Evolutionary conservation across 2,329 filamentous ascomycete species (phyloP), one percentile per base, ranked within the genome.

Genomic region (Paraphaeosphaeria minitans): DNA sequence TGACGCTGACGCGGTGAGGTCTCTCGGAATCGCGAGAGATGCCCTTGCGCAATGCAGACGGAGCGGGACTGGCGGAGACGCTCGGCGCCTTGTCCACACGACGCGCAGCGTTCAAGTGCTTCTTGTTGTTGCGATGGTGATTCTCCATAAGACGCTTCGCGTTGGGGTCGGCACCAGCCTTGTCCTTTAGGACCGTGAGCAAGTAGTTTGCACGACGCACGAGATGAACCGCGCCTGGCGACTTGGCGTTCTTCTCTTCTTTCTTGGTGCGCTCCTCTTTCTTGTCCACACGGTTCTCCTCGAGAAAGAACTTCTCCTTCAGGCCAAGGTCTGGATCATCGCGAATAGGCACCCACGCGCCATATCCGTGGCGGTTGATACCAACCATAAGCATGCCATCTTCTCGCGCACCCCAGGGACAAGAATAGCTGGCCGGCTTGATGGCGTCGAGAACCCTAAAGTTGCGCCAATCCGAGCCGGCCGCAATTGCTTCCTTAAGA

Each of bases 231-330:
- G 95, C 94, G n/a, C 95, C 95, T 4, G 95, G 95, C 2, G 94
- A 96, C 71, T 96, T 96, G 37, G 91, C 91, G 19, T 83, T 83
- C 69, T 87, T 87, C 63, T 86, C 80, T 19, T 92, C 89, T 16
- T 81, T 86, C 70, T 92, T 92, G 70, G 83, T 90, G 37, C 95
- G 89, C 76, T 97, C 93, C 70, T 95, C 93, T 75, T 98, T 98
- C 80, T 96, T 95, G 76, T 96, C 95, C 19, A 98, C 94, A n/a
- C 94, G 90, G 75, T 98, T 93, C 77, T 99, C 96, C 74, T 99
- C 95, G 1, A 99, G 81, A 80, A 96, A 99, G 74, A 98, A 91
- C 72, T 97, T 98, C 69, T 97, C 93, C 1, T 82, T 81, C 80
- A 99, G 88, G 9, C 88, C 90, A 22, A 99, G 85, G 33, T 97